Conservation (phyloP, 345 rosid genomes). For the Populus euphratica region DNA sequence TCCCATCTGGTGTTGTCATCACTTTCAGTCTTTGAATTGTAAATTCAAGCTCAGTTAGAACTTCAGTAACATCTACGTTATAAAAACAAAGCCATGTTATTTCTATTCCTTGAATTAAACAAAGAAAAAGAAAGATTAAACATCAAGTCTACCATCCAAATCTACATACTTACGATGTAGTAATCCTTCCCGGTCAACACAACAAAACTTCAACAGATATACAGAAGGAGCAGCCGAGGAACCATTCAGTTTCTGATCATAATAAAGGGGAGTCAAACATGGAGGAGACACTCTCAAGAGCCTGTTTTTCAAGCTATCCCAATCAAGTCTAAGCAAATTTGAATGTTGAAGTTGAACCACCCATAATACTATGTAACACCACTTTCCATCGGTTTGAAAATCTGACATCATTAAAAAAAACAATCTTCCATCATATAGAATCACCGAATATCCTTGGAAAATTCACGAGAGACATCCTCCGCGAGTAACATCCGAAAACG, state of each 20-base stretch:
- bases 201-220: constrained; percentile 26
- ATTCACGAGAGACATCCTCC: background rate
- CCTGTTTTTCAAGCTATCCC: constrained; percentile 29
- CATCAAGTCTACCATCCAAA: background rate
- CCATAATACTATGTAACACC: constrained; percentile 36
- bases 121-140: background rate
- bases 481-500: background rate
- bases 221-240: constrained; percentile 5
- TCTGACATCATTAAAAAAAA: constrained; percentile 8
- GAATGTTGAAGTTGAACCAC: constrained; percentile 22
- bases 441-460: background rate
- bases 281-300: constrained; percentile 23
- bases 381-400: constrained; percentile 32
- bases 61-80: constrained; percentile 24
- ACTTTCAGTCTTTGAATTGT: constrained; percentile 32
- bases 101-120: background rate
- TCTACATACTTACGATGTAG: constrained; percentile 13
- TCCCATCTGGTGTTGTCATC: constrained; percentile 28
- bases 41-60: constrained; percentile 25
- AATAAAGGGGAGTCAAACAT: constrained; percentile 20
- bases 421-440: background rate
- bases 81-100: background rate
- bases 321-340: constrained; percentile 7
- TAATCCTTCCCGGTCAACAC: constrained; percentile 25
- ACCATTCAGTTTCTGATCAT: constrained; percentile 5